Conservation (phyloP, 2,329 filamentous ascomycete species). For the Graphiopsis chlorocephala region DNA sequence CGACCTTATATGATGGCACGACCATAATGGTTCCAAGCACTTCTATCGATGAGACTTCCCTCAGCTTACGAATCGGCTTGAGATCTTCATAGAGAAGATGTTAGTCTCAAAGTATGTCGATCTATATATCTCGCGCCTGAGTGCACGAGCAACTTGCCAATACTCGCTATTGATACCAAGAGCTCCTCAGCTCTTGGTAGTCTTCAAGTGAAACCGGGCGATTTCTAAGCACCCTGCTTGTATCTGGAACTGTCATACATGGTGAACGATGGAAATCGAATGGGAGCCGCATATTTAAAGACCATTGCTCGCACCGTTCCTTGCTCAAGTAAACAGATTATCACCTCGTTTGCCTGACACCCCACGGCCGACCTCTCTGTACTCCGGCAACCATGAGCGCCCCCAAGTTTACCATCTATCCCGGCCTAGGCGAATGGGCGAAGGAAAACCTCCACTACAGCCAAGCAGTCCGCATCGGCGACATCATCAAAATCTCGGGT, state of each 20-base stretch:
- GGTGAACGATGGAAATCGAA: too few relatives aligned
- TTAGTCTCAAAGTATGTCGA: not conserved
- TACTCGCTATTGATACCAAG: not conserved
- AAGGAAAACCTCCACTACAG: slow-evolving; percentile 33
- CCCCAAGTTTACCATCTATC: slow-evolving; percentile 41
- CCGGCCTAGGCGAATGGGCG: slow-evolving; percentile 38
- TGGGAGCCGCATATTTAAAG: not conserved
- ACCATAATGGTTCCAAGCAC: not conserved
- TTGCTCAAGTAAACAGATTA: not conserved
- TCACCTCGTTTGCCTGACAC: not conserved
- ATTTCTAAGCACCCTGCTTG: not conserved
- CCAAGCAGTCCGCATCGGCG: slow-evolving; percentile 37
- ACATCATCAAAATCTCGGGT: slow-evolving; percentile 37
- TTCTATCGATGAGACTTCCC: not conserved
- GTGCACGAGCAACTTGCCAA: not conserved
- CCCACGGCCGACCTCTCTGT: not conserved
- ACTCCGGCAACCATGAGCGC: slow-evolving; percentile 34
- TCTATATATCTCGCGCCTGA: not conserved
- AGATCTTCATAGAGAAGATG: not conserved
- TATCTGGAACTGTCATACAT: not conserved
- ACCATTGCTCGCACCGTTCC: not conserved
- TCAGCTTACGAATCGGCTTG: not conserved
- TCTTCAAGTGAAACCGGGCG: not conserved
- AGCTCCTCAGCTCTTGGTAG: not conserved
- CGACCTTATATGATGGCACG: not conserved